These are phyloP conservation scores for Dendrobium huoshanense DNA, from an alignment of 106 monocot genomes.

Conservation along the genomic window DNA sequence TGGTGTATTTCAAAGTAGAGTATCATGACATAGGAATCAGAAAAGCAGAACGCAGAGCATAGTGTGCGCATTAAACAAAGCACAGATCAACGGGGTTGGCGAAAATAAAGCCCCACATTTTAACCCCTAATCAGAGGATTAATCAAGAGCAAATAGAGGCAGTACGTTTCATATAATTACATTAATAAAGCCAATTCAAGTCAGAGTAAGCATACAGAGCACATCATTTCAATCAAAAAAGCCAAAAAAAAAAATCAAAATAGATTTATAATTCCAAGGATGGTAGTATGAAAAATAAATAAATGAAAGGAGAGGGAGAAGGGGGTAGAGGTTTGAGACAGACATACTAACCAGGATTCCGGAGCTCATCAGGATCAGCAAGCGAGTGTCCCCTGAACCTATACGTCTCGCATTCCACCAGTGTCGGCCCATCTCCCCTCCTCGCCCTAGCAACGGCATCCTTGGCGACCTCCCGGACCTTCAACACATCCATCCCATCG, in stretches of 20 bases:
- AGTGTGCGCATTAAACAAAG: too few species aligned
- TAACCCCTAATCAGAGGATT: too few species aligned
- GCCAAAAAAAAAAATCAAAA: not conserved
- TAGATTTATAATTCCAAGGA: not conserved
- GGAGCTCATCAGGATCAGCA: constrained; percentile 87
- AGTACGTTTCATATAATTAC: too few species aligned
- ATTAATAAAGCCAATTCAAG: too few species aligned
- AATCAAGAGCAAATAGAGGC: too few species aligned
- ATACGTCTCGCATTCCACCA: constrained; percentile 93
- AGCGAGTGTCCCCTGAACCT: constrained; percentile 88
- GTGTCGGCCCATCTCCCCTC: constrained; percentile 83
- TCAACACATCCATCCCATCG: constrained; percentile 98
- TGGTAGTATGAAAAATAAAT: too few species aligned
- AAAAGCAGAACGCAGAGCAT: too few species aligned
- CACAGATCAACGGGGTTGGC: too few species aligned
- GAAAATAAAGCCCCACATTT: too few species aligned
- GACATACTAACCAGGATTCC: constrained; percentile 60
- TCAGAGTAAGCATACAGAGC: too few species aligned
- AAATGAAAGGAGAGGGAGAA: not conserved
- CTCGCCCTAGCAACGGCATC: constrained; percentile 85
- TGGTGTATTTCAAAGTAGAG: too few species aligned
- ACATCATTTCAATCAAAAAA: not conserved
- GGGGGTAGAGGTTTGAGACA: not conserved
- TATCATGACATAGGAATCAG: too few species aligned
- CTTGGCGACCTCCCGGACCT: constrained; percentile 85